Evolutionary conservation across 805 yeast species (phyloP), one percentile per base, ranked within the genome.

Genomic region (Sporopachydermia lactativora): DNA sequence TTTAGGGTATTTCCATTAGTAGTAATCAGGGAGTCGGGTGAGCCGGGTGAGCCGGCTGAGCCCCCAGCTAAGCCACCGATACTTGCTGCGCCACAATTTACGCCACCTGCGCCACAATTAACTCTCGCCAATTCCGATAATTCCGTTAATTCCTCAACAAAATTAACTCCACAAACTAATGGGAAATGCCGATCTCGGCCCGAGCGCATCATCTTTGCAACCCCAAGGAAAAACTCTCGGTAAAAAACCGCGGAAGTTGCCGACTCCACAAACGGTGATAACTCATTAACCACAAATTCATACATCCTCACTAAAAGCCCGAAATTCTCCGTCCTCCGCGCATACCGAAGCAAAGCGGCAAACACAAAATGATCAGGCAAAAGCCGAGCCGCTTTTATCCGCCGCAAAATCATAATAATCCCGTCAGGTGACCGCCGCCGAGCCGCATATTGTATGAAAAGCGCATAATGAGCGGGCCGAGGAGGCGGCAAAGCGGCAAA

Each of bases 401-500:
- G 39, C 13, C 18, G 14, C 18, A 46, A 18, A 14, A 48, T 43
- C 14, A 15, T 11, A 5, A 17, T 19, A 8, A 49, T 43, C 17
- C 40, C 34, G 2, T 18, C 38, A 11, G 38, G 41, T 28, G 41
- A 41, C 13, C 45, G 42, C 15, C 44, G 38, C 15, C 46, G 31
- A 13, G 49, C 48, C 4, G 43, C 48, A 36, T 49, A 38, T 36
- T 42, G 48, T 4, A 50, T 39, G 34, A 50, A 45, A 14, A 45
- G 28, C 5, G 47, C 43, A 36, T 50, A 50, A 18, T 42, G 37
- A 13, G 46, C 35, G 5, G 41, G 39, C 13, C 45, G 43, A 18
- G 37, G 14, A 11, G 52, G 52, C 8, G 18, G 39, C 17, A 19
- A 17, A 13, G 36, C 15, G 34, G 37, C 34, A 35, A 19, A 34